Evolutionary conservation across 2,329 filamentous ascomycete species (phyloP), one percentile per base, ranked within the genome.

Genomic region (Parafenestella ontariensis): DNA sequence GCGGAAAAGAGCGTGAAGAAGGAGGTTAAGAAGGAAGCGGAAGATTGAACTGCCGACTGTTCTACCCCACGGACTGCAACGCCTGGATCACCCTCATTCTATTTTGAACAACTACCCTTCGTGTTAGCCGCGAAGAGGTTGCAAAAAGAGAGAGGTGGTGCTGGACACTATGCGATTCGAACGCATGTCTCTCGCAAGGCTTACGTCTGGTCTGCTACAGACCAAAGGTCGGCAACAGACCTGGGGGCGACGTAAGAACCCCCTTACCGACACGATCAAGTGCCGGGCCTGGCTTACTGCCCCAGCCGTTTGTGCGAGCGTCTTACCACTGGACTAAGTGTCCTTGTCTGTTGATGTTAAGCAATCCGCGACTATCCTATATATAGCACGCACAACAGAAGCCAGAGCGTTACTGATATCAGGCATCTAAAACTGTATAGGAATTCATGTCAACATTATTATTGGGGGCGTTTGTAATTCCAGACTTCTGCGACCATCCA

Each of bases 311-410:
- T 17, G 15, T 48, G 46, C 46, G 33, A 48, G 46, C 34, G 34
- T 49, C 40, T 54, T 54, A 41, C 26, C 41, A 41, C 41, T 54
- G 10, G 40, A 54, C 52, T 5, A 49, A 54, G 37, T 29, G n/a
- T 20, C 37, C 44, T 39, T 21, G 17, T 31, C 8, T 31, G 7
- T 28, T 44, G 13, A 31, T 31, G 7, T 5, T 8, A 20, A 18
- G 20, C 49, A 51, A 54, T 46, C 54, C 50, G 3, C 40, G 33
- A 15, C 33, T 54, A 20, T 51, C 52, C 37, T 52, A 28, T 39
- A 58, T 24, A 28, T 34, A n/a, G n/a, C n/a, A n/a, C n/a, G n/a
- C n/a, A n/a, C n/a, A n/a, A n/a, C n/a, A n/a, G n/a, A n/a, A n/a
- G n/a, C n/a, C n/a, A n/a, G n/a, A n/a, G n/a, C n/a, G n/a, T n/a